Percentiles rank a stretch among this genome's conserved stretches.
phyloP scores from a whole-genome alignment of 169 alveolate species.

The Plasmodium vinckei region DNA sequence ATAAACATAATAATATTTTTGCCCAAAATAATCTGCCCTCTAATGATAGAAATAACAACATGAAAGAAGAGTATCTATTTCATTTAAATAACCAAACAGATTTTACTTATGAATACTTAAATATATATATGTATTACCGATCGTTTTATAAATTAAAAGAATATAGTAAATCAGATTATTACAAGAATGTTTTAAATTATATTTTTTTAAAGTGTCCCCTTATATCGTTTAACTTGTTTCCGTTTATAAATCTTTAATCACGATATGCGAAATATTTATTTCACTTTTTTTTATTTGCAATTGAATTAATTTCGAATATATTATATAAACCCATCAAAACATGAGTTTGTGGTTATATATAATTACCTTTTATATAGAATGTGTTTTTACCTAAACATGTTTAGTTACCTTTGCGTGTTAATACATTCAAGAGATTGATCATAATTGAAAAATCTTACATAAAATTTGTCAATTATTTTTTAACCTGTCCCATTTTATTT shows the following conservation, averaged over 20 bases:
- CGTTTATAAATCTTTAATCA: constrained; percentile 54
- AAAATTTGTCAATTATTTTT: too few species aligned
- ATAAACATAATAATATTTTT: neutral
- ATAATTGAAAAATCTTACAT: too few species aligned
- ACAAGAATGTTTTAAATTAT: constrained; percentile 48
- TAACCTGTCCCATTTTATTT: too few species aligned
- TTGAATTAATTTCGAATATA: neutral
- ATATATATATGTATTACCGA: constrained; percentile 65
- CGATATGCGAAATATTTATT: neutral
- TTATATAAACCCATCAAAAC: too few species aligned
- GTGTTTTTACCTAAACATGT: too few species aligned
- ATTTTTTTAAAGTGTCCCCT: constrained; percentile 56
- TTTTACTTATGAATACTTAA: constrained; percentile 66
- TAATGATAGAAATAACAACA: neutral
- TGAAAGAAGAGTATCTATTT: constrained; percentile 3
- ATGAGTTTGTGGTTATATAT: too few species aligned
- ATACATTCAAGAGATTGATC: too few species aligned
- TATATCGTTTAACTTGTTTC: constrained; percentile 56
- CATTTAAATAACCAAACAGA: constrained; percentile 66
- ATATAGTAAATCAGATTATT: constrained; percentile 37
- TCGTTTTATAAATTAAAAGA: constrained; percentile 42
- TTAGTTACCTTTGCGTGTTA: too few species aligned
- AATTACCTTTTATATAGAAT: too few species aligned
- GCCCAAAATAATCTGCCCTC: neutral
- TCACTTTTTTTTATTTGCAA: neutral